phyloP scores from a whole-genome alignment of 129 eudicot genomes.

The Lactuca sativa region DNA sequence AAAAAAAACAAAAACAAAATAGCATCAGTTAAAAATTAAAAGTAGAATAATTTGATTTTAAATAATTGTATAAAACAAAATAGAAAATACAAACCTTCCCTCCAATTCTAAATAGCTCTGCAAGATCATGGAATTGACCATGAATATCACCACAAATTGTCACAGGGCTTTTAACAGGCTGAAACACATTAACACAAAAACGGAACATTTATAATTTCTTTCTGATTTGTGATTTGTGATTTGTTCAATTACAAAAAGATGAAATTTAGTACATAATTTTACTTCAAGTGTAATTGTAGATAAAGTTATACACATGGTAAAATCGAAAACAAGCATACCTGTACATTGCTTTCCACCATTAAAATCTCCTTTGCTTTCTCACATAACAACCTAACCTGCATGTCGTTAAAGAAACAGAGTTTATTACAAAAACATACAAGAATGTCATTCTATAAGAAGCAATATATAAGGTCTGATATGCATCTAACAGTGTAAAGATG shows the following conservation, averaged over 20 bases:
- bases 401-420: not conserved
- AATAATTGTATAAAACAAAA: not conserved
- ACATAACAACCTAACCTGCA: conserved; percentile 70
- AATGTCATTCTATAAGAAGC: not conserved
- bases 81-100: conserved; percentile 54
- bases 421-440: too few species aligned
- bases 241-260: not conserved
- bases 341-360: conserved; percentile 90
- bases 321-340: conserved; percentile 38
- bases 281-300: not conserved
- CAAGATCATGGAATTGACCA: conserved; percentile 96
- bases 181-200: conserved; percentile 8
- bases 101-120: conserved; percentile 89
- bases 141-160: conserved; percentile 97
- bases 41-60: not conserved
- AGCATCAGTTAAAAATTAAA: too few species aligned
- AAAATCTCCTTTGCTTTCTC: conserved; percentile 91
- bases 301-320: not conserved
- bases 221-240: not conserved
- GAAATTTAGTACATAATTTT: not conserved
- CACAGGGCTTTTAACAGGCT: conserved; percentile 96
- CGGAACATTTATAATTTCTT: not conserved
- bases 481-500: not conserved
- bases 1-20: not conserved
- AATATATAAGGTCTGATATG: conserved; percentile 3